phyloP scores from a whole-genome alignment of 1,139 yeast genomes.

The Candida sanyaensis region DNA sequence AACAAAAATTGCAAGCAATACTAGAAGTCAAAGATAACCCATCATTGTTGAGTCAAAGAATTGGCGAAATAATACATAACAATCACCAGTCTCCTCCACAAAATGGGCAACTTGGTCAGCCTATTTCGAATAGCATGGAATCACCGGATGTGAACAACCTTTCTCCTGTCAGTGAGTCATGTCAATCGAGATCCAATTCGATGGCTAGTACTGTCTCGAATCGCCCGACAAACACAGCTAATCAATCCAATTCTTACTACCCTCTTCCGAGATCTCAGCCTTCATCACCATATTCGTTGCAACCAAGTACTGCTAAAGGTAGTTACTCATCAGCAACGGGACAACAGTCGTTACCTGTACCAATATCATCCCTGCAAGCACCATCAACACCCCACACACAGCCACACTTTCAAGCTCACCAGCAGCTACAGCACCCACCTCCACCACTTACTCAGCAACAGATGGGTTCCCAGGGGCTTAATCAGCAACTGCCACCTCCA shows the following conservation, averaged over 20 bases:
- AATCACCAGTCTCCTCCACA: background rate
- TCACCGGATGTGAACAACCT: background rate
- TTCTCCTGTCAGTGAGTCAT: background rate
- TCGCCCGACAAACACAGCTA: background rate
- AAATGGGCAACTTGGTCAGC: background rate
- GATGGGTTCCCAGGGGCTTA: background rate
- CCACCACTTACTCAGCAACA: background rate
- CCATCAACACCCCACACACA: background rate
- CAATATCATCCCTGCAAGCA: background rate
- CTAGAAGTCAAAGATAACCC: conserved; percentile 7
- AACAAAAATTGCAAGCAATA: conserved; percentile 5
- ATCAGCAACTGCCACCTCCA: background rate
- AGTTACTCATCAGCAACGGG: background rate
- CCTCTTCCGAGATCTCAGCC: background rate
- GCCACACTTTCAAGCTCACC: conserved; percentile 1
- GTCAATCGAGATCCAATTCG: background rate
- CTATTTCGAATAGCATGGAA: background rate
- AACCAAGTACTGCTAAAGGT: background rate
- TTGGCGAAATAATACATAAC: background rate
- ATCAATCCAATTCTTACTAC: background rate
- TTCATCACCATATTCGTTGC: conserved; percentile 4
- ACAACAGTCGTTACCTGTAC: background rate
- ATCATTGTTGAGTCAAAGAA: background rate
- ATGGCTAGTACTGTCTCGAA: background rate
- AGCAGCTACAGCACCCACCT: background rate